phyloP scores from a whole-genome alignment of 345 rosid species.

The Dipteronia dyeriana region DNA sequence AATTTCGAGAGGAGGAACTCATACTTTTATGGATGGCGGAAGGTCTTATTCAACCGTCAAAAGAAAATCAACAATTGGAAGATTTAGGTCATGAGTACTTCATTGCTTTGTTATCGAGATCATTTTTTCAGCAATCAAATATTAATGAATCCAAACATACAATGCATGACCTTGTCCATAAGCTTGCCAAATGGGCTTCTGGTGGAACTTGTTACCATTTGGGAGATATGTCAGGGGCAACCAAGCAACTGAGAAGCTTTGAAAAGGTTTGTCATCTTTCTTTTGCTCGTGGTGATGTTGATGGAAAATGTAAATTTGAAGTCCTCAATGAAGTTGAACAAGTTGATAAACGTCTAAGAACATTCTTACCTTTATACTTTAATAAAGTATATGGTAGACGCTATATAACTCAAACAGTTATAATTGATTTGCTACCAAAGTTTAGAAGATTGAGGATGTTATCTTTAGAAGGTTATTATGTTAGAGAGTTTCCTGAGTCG shows the following conservation, averaged over 20 bases:
- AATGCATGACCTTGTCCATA: neutral
- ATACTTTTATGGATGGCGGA: neutral
- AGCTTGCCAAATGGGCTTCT: neutral
- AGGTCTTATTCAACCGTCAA: neutral
- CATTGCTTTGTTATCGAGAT: neutral
- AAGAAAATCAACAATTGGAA: neutral
- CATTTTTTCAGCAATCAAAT: neutral
- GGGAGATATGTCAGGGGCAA: neutral
- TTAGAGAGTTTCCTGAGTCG: neutral
- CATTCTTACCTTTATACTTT: neutral
- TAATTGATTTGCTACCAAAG: neutral
- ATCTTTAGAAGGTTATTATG: neutral
- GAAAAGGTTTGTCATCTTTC: neutral
- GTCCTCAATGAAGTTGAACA: neutral
- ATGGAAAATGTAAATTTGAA: neutral
- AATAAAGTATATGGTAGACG: accelerated
- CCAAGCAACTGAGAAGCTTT: neutral
- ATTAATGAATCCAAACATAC: neutral
- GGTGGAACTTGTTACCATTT: neutral
- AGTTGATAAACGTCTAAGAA: neutral
- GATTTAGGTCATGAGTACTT: neutral
- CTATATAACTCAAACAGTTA: neutral
- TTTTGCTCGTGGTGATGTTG: neutral
- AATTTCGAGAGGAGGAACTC: neutral
- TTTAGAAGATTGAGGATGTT: neutral